Evolutionary conservation across 2,329 filamentous ascomycete species (phyloP), one percentile per base, ranked within the genome.

Genomic region (Sarocladium brachiariae): DNA sequence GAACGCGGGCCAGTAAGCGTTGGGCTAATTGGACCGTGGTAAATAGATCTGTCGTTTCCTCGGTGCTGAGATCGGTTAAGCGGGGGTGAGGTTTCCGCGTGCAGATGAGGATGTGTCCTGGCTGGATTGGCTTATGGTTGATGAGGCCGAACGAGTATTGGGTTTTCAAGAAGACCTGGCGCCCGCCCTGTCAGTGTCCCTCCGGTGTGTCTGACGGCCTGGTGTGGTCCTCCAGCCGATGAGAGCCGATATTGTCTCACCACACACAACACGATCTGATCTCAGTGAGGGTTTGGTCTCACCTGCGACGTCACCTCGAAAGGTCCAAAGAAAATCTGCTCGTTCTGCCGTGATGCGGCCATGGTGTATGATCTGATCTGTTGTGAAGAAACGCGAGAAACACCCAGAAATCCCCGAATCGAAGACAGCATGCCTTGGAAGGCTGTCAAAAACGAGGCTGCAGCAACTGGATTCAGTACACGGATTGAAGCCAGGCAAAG

Each of bases 51-150:
- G 72, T 68, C 25, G 89, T 80, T 71, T 96, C 91, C 16, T 74
- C 71, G 1, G 76, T 59, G 0, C 81, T 80, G 45, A 96, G 80
- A 64, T 95, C 87, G 49, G 83, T 80, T 51, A 97, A 77, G 47
- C 89, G 87, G 45, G 77, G 80, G 57, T 90, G 85, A 24, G 73
- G 70, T 30, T 76, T 76, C 18, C 81, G 77, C 0, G 93, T 89
- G 57, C 87, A 96, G 54, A 99, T 80, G 27, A 99, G 86, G 54
- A 97, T 85, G 71, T 99, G 93, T 52, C 93, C 93, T 0, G 91
- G 90, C 2, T 96, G 78, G 33, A 99, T 80, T 21, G 93, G 93
- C 70, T 96, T 96, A 65, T 97, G 81, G 71, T 99, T 99, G 52
- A 97, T 91, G 55, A 97, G 77, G 50, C 89, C 90, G 71, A 90